Percentiles rank a stretch among this genome's conserved stretches.
Evolutionary conservation across 202 grass and related monocot species (phyloP).

Genomic region (Bolboschoenoplectus hybrid): DNA sequence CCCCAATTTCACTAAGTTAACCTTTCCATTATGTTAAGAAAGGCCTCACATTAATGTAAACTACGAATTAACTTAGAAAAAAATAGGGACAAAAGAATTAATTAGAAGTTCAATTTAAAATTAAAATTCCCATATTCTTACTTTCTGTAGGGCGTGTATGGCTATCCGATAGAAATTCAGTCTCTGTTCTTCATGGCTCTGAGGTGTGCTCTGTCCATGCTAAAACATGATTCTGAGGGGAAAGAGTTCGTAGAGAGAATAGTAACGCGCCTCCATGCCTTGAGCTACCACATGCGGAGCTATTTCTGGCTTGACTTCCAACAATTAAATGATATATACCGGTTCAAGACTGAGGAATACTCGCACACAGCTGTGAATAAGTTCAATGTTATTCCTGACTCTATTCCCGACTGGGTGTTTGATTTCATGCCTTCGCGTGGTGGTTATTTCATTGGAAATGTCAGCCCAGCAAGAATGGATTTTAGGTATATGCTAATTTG

Average conservation of each 20-base stretch:
- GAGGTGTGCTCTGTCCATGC: slow-evolving; percentile 72
- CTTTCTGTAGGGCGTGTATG: slow-evolving; percentile 72
- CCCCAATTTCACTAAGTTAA: neutral
- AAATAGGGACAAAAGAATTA: neutral
- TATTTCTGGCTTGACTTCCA: slow-evolving; percentile 97
- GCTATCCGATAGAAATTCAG: slow-evolving; percentile 97
- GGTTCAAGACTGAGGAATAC: slow-evolving; percentile 93
- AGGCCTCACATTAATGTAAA: slow-evolving; percentile 8
- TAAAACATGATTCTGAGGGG: slow-evolving; percentile 68
- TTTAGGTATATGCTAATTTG: slow-evolving; percentile 46
- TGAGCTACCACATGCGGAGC: slow-evolving; percentile 85
- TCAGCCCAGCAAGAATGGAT: slow-evolving; percentile 91
- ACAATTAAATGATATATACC: slow-evolving; percentile 83
- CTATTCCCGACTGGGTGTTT: slow-evolving; percentile 92
- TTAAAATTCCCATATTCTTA: neutral
- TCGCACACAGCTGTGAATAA: slow-evolving; percentile 98
- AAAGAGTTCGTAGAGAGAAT: slow-evolving; percentile 80
- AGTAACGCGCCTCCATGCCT: slow-evolving; percentile 70
- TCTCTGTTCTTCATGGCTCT: slow-evolving; percentile 93
- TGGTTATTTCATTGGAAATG: slow-evolving; percentile 96
- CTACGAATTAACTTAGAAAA: slow-evolving; percentile 1
- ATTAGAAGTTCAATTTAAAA: neutral
- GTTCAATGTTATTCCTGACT: slow-evolving; percentile 96
- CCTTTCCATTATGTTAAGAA: neutral
- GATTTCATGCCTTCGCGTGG: slow-evolving; percentile 91